Evolutionary conservation across 2,329 filamentous ascomycete species (phyloP), one percentile per base, ranked within the genome.

Genomic region (Ambrosiella cleistominuta): DNA sequence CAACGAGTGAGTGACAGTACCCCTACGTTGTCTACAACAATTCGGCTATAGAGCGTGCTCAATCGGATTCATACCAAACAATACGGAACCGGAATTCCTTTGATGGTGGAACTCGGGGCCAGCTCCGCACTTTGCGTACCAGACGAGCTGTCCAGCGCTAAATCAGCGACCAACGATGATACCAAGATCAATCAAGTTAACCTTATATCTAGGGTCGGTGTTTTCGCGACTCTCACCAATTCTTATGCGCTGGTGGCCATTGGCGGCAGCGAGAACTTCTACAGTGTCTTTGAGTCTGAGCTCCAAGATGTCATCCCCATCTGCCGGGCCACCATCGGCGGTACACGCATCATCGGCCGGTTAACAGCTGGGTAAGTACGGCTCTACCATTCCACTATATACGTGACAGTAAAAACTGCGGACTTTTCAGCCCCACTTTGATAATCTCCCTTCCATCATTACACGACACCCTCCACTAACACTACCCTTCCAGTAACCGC

Each of bases 201-300:
- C 63, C 37, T 38, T 61, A 36, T 19, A 37, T 59, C 39, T 67
- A 96, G 90, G 75, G 87, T 98, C 69, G 93, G 93, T 70, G 93
- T 97, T 69, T 98, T 98, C 73, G 75, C 90, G 62, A 95, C 88
- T 62, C 85, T 98, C 69, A 98, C 93, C 65, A 98, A 98, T 74
- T 91, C 88, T 61, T 98, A 95, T 73, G 89, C 90, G 66, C 79
- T 98, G 66, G 88, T 96, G 66, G 90, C 91, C 63, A 82, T 95
- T 64, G 93, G 93, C 68, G 90, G 88, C 66, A 95, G 88, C 68
- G 90, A 96, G 78, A 97, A 97, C 80, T 98, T 98, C 74, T 97
- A 97, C 82, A 88, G 88, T 76, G 81, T 97, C 70, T 97, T 98
- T 75, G 93, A 98, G 78, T 85, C 91, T 63, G 93, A 98, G 76